These are phyloP conservation scores for Geranomyces variabilis DNA, from an alignment of 192 early-diverging fungal species.

Conservation along the genomic window DNA sequence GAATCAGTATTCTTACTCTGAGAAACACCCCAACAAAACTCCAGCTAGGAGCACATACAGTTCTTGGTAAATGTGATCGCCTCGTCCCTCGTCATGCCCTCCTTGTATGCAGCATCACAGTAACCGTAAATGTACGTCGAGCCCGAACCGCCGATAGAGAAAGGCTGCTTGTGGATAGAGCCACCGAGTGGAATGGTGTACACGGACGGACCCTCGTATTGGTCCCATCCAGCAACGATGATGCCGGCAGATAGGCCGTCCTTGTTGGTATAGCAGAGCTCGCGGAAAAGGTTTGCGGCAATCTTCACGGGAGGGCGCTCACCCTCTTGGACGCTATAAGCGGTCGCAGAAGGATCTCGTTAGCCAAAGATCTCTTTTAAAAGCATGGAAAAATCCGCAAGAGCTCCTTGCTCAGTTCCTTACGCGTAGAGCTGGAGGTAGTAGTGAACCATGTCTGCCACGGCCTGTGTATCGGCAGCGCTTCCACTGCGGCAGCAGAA, in stretches of 20 bases:
- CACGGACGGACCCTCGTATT: constrained; percentile 83
- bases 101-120: constrained; percentile 84
- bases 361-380: constrained; percentile 17
- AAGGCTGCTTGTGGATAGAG: constrained; percentile 87
- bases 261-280: constrained; percentile 94
- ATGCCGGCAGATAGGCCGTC: constrained; percentile 85
- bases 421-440: constrained; percentile 91
- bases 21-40: background rate
- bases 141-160: constrained; percentile 93
- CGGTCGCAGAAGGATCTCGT: background rate
- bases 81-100: constrained; percentile 85
- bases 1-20: too few species aligned
- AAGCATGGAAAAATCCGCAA: background rate
- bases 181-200: constrained; percentile 93
- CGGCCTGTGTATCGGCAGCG: constrained; percentile 98
- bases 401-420: constrained; percentile 28
- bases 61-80: constrained; percentile 93
- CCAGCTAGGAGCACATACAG: constrained; percentile 51
- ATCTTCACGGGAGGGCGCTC: constrained; percentile 82
- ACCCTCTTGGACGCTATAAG: constrained; percentile 74
- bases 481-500: constrained; percentile 98
- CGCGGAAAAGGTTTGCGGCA: constrained; percentile 90
- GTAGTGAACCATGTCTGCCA: constrained; percentile 97
- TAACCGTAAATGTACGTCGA: constrained; percentile 98
- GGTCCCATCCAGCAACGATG: constrained; percentile 98